Evolutionary conservation across 2,329 filamentous ascomycete genomes (phyloP).

Genomic region (Nothophaeocryptopus gaeumannii): DNA sequence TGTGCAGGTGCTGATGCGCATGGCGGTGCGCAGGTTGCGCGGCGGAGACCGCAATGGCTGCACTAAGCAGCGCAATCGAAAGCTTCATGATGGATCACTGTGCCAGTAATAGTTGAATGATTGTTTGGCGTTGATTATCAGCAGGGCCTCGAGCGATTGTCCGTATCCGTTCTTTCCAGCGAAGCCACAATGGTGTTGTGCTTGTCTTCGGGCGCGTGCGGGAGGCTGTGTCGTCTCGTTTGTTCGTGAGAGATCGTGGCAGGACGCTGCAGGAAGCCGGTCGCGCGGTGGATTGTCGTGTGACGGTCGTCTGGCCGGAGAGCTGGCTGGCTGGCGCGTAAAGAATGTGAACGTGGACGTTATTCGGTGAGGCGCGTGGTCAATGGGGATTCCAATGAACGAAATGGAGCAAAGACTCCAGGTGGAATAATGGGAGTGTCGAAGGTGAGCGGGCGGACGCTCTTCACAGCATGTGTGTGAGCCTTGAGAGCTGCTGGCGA

Average conservation of each 20-base stretch:
- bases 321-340: slow-evolving; percentile 16
- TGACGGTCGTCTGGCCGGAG: slow-evolving; percentile 2
- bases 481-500: slow-evolving; percentile 7
- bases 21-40: slow-evolving; percentile 59
- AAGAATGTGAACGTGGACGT: slow-evolving; percentile 13
- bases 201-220: background rate
- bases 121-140: slow-evolving; percentile 16
- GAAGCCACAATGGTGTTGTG: slow-evolving; percentile 26
- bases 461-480: slow-evolving; percentile 16
- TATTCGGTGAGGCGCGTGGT: slow-evolving; percentile 9
- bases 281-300: background rate
- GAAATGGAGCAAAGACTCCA: slow-evolving; percentile 16
- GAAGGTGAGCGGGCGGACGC: slow-evolving; percentile 8
- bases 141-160: slow-evolving; percentile 13
- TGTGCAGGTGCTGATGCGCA: slow-evolving; percentile 59
- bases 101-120: slow-evolving; percentile 12
- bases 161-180: slow-evolving; percentile 18
- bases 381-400: slow-evolving; percentile 16
- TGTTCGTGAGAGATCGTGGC: background rate
- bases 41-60: slow-evolving; percentile 44
- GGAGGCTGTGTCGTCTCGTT: too few relatives aligned
- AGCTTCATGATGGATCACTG: slow-evolving; percentile 36
- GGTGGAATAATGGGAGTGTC: slow-evolving; percentile 18
- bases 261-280: background rate
- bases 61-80: slow-evolving; percentile 35